These are phyloP conservation scores for Adiantum capillusveneris DNA, from an alignment of 75 land plant species.

Conservation along the genomic window DNA sequence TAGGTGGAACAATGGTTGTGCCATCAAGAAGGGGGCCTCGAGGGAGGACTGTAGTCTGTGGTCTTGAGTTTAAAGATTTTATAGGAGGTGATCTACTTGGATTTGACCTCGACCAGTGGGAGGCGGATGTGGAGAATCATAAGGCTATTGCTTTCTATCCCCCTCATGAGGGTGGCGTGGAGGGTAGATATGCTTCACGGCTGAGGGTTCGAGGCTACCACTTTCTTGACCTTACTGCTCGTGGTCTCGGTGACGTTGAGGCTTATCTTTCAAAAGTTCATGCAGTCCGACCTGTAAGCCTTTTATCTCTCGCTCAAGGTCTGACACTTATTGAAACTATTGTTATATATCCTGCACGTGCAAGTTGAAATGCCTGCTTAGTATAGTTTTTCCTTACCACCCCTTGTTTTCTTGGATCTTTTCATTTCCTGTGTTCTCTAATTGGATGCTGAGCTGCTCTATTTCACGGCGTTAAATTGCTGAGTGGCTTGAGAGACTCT, in stretches of 20 bases:
- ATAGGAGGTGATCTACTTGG: constrained; percentile 69
- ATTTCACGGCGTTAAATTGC: too few species aligned
- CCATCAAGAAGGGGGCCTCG: neutral
- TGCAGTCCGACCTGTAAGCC: constrained; percentile 75
- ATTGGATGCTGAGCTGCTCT: too few species aligned
- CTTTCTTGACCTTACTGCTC: constrained; percentile 62
- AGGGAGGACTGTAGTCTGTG: constrained; percentile 5
- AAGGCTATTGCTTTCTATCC: constrained; percentile 69
- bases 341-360: too few species aligned
- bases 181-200: constrained; percentile 62
- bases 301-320: neutral
- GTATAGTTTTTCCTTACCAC: too few species aligned
- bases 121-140: constrained; percentile 66
- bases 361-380: too few species aligned
- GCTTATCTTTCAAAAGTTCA: constrained; percentile 76
- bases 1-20: too few species aligned
- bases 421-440: too few species aligned
- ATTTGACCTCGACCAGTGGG: constrained; percentile 66
- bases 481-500: too few species aligned
- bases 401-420: too few species aligned
- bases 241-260: constrained; percentile 81
- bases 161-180: constrained; percentile 83
- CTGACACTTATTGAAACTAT: too few species aligned
- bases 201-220: constrained; percentile 61
- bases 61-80: constrained; percentile 38